Percentiles rank a stretch among this genome's conserved stretches.
These are phyloP conservation scores for Suhomyces sp. DNA, from an alignment of 805 yeast genomes.

Conservation along the genomic window DNA sequence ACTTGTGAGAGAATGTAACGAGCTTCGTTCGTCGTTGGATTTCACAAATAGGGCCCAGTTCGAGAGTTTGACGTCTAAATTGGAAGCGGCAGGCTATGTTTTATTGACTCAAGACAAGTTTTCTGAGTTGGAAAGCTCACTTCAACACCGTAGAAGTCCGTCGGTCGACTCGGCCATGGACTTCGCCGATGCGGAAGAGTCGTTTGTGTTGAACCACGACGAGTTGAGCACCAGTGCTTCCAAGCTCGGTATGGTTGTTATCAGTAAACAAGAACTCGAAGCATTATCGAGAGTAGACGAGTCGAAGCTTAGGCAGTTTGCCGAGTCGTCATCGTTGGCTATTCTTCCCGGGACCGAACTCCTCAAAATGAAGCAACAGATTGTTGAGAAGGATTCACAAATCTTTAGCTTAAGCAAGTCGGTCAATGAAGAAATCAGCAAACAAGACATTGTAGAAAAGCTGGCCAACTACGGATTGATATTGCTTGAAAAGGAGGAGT, in stretches of 20 bases:
- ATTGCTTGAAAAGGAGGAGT: constrained; percentile 27
- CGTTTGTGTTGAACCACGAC: constrained; percentile 25
- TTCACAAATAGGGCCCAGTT: background rate
- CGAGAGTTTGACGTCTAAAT: constrained; percentile 3
- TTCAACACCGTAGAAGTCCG: background rate
- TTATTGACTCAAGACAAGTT: constrained; percentile 8
- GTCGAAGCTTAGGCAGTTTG: constrained; percentile 17
- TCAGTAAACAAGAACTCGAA: constrained; percentile 18
- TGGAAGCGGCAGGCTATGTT: constrained; percentile 5
- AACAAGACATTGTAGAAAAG: constrained; percentile 20
- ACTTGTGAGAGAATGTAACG: constrained; percentile 3
- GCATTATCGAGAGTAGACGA: constrained; percentile 15
- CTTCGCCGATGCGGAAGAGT: constrained; percentile 29
- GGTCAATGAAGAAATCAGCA: constrained; percentile 13
- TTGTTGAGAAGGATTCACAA: constrained; percentile 31
- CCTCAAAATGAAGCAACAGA: constrained; percentile 18
- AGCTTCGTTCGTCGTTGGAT: background rate
- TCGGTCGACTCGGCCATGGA: constrained; percentile 1
- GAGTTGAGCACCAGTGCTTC: constrained; percentile 27
- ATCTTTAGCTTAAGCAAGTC: constrained; percentile 19
- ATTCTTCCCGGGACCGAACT: constrained; percentile 24
- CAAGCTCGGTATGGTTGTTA: constrained; percentile 23
- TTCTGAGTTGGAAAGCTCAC: constrained; percentile 3
- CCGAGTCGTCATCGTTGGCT: constrained; percentile 17
- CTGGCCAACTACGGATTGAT: constrained; percentile 34